Evolutionary conservation across 2,329 filamentous ascomycete genomes (phyloP), one percentile per base, ranked within the genome.

Genomic region (Clarireedia hainanense): DNA sequence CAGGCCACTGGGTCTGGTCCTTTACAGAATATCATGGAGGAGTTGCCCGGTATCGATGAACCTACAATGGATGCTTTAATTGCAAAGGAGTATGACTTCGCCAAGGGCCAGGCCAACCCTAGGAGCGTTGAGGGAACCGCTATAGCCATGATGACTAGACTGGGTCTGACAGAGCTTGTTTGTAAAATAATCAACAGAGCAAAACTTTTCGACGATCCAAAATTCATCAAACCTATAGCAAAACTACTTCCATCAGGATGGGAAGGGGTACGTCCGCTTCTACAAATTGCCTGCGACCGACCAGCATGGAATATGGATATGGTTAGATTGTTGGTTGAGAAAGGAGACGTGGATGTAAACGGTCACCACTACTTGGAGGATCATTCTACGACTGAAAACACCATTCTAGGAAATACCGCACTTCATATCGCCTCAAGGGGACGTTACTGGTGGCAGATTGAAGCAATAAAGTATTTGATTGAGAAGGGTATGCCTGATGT

Each of bases 291-390:
- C 56, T 56, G 57, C 47, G 1, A 46, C 42, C 10, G 50, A 5
- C 3, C 46, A 14, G 54, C 69, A 12, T 71, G 71, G 6, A 72
- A 73, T 39, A 67, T 73, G 57, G 63, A 66, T 5, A 63, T 72
- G 3, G 60, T 73, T 1, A 65, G 66, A 10, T 45, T 71, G 2
- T 56, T 75, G 6, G 67, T 74, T 2, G 67, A 71, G 26, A 65
- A 64, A 17, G 68, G 69, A 17, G 58, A 57, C 1, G 67, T 70
- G 10, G 64, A 72, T 56, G 48, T 73, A n/a, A 64, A 72, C 37
- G 40, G 51, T n/a, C 50, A 58, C 15, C 27, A 39, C 3, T n/a
- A 6, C 2, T 24, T 20, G 17, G 6, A 52, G 37, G 46, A 42
- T 47, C 40, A 5, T 14, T 3, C 14, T 2, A 10, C 0, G 30